Base-by-base conservation (phyloP, 371 early-diverging fungal genomes). In the Rhizopus microsporus region DNA sequence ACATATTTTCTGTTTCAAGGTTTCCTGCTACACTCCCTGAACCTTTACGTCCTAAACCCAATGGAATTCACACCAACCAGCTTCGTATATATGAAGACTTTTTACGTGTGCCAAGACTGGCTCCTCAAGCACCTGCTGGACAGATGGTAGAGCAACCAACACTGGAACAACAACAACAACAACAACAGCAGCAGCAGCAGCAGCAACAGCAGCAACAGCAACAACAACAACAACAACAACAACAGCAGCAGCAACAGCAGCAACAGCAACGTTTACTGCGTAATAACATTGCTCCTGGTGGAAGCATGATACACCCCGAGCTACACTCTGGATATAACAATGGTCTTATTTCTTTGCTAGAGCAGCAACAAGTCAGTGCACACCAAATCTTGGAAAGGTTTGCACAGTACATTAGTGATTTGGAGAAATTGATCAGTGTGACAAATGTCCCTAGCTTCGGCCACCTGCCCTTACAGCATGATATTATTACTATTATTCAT, bases 1-100 rank as follows among this genome's bases (percentile, higher is more conserved):
- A 86, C 7, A 82, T 88, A 0, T 91, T 85, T 55, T 75, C 87
- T 10, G 74, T 75, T 43, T 74, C 90, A 3, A 78, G 88, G 15
- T 97, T 92, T 64, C 91, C 93, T 5, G 69, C 88, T 39, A 89
- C 82, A 9, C 79, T 96, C 38, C 97, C 97, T 1, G 96, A 95
- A 32, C 78, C 87, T 5, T 74, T 95, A 15, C 78, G 93, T 39
- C 81, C 92, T 58, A 92, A 92, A 55, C 84, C 90, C 3, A 86
- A 86, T 50, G 95, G 95, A 0, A 79, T 96, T 29, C 83, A 84
- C 31, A 74, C 88, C 0, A 82, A 69, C 32, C 95, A 95, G 66
- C 60, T 92, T 54, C 86, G 88, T 23, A 83, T 93, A 1, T 94
- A 94, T 70, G 95, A 94, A 57, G 82, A 83, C 15, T 81, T 81